Conservation (phyloP, 352 stramenopile genomes). For the Aphanomyces euteiches region DNA sequence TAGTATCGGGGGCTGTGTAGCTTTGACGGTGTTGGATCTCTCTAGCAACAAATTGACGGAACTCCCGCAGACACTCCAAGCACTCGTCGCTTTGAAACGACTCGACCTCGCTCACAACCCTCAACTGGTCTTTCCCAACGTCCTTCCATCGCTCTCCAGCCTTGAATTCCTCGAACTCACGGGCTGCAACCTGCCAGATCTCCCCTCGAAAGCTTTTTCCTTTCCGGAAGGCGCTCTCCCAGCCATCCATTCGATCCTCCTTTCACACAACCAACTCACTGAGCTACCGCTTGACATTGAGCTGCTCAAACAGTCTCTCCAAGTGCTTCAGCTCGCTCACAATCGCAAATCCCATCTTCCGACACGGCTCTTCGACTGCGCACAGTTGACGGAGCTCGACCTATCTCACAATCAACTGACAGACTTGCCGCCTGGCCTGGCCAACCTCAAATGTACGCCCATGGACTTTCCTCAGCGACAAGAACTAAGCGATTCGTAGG, state of each 20-base stretch:
- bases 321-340: constrained; percentile 38
- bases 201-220: neutral
- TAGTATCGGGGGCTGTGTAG: constrained; percentile 10
- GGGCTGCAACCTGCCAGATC: neutral
- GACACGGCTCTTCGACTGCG: constrained; percentile 19
- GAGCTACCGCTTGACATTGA: constrained; percentile 39
- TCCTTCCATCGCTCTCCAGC: neutral
- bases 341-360: constrained; percentile 33
- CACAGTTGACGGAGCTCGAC: constrained; percentile 40
- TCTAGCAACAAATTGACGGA: constrained; percentile 44
- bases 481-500: constrained; percentile 38
- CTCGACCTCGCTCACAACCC: constrained; percentile 46
- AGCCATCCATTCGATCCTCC: neutral
- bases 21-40: constrained; percentile 20
- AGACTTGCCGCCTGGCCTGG: constrained; percentile 45
- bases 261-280: constrained; percentile 47
- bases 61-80: constrained; percentile 44
- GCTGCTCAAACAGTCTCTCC: constrained; percentile 47
- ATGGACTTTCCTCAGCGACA: too few species aligned
- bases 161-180: neutral
- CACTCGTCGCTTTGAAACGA: constrained; percentile 41
- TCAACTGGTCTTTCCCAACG: constrained; percentile 39
- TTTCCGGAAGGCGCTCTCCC: neutral
- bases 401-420: constrained; percentile 45
- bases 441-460: constrained; percentile 44